Evolutionary conservation across 2,329 filamentous ascomycete species (phyloP).

Genomic region (Cladophialophora immunda): DNA sequence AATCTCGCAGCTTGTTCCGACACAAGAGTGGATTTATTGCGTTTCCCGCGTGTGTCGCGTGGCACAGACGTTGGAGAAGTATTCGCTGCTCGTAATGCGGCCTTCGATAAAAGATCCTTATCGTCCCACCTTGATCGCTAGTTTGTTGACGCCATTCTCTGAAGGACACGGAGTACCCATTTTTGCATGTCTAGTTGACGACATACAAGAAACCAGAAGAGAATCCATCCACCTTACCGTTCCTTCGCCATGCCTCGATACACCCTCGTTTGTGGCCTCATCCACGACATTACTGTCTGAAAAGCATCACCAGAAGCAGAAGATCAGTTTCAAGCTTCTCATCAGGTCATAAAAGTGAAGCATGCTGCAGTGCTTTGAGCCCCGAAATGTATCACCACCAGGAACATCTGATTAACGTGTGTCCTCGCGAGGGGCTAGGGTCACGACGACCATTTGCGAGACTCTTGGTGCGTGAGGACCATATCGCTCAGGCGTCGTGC

Average conservation of each 20-base stretch:
- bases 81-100: background rate
- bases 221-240: background rate
- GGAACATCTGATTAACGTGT: background rate
- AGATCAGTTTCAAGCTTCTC: background rate
- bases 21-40: slow-evolving; percentile 2
- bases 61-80: background rate
- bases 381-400: background rate
- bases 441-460: background rate
- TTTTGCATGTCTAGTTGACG: background rate
- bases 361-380: background rate
- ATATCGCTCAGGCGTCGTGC: background rate
- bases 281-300: background rate
- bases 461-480: background rate
- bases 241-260: background rate
- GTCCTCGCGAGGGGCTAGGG: background rate
- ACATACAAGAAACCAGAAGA: background rate
- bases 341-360: background rate
- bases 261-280: background rate
- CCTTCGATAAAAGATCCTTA: background rate
- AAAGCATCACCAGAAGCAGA: background rate
- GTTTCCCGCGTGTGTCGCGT: slow-evolving; percentile 1
- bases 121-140: slow-evolving; percentile 5
- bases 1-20: background rate
- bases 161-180: background rate
- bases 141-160: slow-evolving; percentile 1